Evolutionary conservation across 257 asterid species (phyloP).

Genomic region (Buddleja alternifolia): DNA sequence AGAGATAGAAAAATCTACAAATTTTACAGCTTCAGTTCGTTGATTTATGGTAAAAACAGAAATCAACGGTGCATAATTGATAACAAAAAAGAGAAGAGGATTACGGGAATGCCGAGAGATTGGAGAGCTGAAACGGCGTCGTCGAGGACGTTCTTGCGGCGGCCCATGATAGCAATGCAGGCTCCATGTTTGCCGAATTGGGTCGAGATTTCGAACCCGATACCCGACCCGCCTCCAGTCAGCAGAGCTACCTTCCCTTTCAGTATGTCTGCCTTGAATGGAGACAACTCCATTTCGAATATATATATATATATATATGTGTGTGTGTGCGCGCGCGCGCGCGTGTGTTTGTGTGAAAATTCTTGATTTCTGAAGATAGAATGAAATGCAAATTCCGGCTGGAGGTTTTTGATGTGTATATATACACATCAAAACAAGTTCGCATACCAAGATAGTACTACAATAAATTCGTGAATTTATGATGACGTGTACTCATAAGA

Average conservation of each 20-base stretch:
- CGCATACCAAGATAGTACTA: too few relatives aligned
- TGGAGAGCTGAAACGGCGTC: slow-evolving; percentile 66
- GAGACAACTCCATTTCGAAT: slow-evolving; percentile 44
- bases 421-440: too few relatives aligned
- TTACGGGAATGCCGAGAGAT: slow-evolving; percentile 69
- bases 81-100: background rate
- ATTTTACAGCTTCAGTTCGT: background rate
- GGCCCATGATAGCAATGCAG: slow-evolving; percentile 79
- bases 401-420: too few relatives aligned
- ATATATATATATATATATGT: background rate
- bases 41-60: background rate
- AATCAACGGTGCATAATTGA: background rate
- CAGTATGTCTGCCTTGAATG: slow-evolving; percentile 57
- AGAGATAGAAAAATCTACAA: background rate
- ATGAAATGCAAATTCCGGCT: too few relatives aligned
- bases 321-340: too few relatives aligned
- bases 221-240: slow-evolving; percentile 87
- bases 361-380: too few relatives aligned
- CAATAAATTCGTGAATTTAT: too few relatives aligned
- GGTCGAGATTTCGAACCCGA: slow-evolving; percentile 67
- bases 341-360: too few relatives aligned
- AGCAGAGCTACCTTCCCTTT: slow-evolving; percentile 68
- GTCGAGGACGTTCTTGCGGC: slow-evolving; percentile 60
- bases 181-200: slow-evolving; percentile 83
- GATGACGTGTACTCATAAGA: too few relatives aligned